A percentile compares a stretch with the other conserved stretches of the same genome.
These are phyloP conservation scores for Epichloe amarillans DNA, from an alignment of 2,329 filamentous ascomycete species.

Conservation along the genomic window DNA sequence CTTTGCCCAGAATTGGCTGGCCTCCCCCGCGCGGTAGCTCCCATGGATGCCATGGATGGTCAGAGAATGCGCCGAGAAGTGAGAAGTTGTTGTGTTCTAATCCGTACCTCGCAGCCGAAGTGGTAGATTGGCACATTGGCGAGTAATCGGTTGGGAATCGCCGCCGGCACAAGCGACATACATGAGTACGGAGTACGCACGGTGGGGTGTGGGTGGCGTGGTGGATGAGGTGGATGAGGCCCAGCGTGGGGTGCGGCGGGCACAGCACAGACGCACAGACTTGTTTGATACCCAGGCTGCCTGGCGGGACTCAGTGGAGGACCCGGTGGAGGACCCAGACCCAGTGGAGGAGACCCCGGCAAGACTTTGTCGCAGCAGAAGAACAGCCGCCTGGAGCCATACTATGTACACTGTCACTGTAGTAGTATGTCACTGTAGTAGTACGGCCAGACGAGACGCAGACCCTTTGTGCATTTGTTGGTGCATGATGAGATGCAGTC, in stretches of 20 bases:
- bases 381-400: background rate
- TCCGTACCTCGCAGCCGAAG: too few species aligned
- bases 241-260: background rate
- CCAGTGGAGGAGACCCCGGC: background rate
- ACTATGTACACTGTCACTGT: too few species aligned
- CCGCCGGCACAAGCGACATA: too few species aligned
- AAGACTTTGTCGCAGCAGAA: too few species aligned
- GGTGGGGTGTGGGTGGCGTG: too few species aligned
- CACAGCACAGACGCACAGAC: background rate
- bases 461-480: slow-evolving; percentile 1
- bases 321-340: background rate
- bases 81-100: too few species aligned
- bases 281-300: background rate
- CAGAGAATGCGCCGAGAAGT: background rate
- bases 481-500: background rate
- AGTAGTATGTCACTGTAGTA: too few species aligned
- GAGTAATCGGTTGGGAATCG: too few species aligned
- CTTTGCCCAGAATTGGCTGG: slow-evolving; percentile 1
- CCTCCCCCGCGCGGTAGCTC: background rate
- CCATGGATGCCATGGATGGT: background rate
- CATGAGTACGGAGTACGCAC: too few species aligned
- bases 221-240: background rate
- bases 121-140: too few species aligned
- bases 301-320: background rate
- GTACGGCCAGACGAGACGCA: background rate